phyloP scores from a whole-genome alignment of 2,329 filamentous ascomycete species.

The Calonectria henricotiae region DNA sequence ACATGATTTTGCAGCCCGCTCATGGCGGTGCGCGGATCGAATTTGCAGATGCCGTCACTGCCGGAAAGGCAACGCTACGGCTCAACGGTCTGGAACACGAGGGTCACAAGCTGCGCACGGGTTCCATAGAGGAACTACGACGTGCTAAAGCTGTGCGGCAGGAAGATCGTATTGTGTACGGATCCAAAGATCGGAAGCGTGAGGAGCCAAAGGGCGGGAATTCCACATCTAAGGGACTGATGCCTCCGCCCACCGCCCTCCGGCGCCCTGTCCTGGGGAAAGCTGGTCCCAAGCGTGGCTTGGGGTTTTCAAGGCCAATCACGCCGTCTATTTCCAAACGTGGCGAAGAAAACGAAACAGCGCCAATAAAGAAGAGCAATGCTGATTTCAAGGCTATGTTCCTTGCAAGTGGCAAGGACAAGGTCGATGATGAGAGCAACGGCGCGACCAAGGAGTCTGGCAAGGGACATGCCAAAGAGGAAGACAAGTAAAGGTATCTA shows the following conservation, averaged over 20 bases:
- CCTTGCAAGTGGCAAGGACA: slow-evolving; percentile 51
- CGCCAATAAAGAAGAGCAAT: slow-evolving; percentile 66
- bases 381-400: slow-evolving; percentile 74
- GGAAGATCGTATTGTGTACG: slow-evolving; percentile 54
- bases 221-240: slow-evolving; percentile 54
- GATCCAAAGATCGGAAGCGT: slow-evolving; percentile 54
- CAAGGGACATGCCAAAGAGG: slow-evolving; percentile 22
- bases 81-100: slow-evolving; percentile 72
- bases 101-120: slow-evolving; percentile 70
- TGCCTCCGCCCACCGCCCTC: slow-evolving; percentile 63
- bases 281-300: slow-evolving; percentile 60
- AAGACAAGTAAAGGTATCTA: slow-evolving; percentile 32
- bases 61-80: slow-evolving; percentile 79
- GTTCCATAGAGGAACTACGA: slow-evolving; percentile 71
- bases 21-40: slow-evolving; percentile 91
- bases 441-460: background rate
- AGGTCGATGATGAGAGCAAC: slow-evolving; percentile 34
- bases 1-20: slow-evolving; percentile 84
- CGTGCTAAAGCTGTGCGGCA: slow-evolving; percentile 64
- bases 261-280: slow-evolving; percentile 63
- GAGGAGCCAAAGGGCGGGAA: slow-evolving; percentile 14
- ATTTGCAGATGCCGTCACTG: slow-evolving; percentile 78
- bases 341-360: slow-evolving; percentile 51
- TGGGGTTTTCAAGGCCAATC: slow-evolving; percentile 61
- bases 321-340: slow-evolving; percentile 44